Evolutionary conservation across 2,329 filamentous ascomycete species (phyloP).

Genomic region (Fusarium sp.): DNA sequence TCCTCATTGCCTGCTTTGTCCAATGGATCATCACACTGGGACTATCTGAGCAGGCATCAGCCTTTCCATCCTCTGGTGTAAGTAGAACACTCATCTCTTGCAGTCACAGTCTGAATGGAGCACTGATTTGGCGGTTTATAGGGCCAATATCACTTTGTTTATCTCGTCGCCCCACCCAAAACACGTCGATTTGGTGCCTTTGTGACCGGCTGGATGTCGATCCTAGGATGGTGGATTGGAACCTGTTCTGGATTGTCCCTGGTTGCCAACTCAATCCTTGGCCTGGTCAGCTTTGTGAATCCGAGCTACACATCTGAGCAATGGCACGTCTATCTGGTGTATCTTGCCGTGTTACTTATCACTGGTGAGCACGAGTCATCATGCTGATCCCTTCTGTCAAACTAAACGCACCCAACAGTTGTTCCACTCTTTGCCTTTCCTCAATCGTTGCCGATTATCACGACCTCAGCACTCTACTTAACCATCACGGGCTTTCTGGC

Average conservation of each 20-base stretch:
- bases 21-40: not conserved
- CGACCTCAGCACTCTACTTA: not conserved
- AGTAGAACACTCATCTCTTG: not conserved
- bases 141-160: conserved; percentile 1
- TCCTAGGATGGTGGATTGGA: not conserved
- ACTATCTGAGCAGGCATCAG: not conserved
- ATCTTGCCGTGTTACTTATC: not conserved
- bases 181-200: not conserved
- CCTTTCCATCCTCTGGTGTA: not conserved
- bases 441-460: not conserved
- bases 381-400: not conserved
- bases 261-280: not conserved
- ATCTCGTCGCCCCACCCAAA: not conserved
- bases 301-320: not conserved
- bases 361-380: not conserved
- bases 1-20: not conserved
- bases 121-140: not conserved
- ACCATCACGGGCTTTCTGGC: not conserved
- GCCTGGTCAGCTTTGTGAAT: not conserved
- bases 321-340: not conserved
- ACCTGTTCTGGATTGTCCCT: not conserved
- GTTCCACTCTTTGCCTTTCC: not conserved
- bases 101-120: not conserved
- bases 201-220: not conserved
- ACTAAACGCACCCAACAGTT: not conserved